Percentiles rank a stretch among this genome's conserved stretches.
Conservation (phyloP, 306 rosid species). For the apple (Malus domestica) region ASM211411v1 NC_041795.1:3145501-3146000, state of each 20-base stretch:
- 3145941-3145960: neutral
- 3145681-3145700: neutral
- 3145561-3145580: neutral
- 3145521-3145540: neutral
- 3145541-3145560: neutral
- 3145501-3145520: neutral
- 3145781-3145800: constrained; percentile 96
- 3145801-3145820: constrained; percentile 96
- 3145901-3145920: neutral
- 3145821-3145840: constrained; percentile 98
- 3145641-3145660: neutral
- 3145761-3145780: constrained; percentile 12
- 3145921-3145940: neutral
- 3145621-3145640: neutral
- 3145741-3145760: neutral
- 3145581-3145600: neutral
- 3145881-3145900: neutral
- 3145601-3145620: neutral
- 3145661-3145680: neutral
- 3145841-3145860: constrained; percentile 69
- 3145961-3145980: neutral
- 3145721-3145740: neutral
- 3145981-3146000: neutral
- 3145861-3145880: constrained; percentile 64
- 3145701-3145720: neutral